phyloP scores from a whole-genome alignment of 441 rosid genomes.

The Gossypium schwendimanii region DNA sequence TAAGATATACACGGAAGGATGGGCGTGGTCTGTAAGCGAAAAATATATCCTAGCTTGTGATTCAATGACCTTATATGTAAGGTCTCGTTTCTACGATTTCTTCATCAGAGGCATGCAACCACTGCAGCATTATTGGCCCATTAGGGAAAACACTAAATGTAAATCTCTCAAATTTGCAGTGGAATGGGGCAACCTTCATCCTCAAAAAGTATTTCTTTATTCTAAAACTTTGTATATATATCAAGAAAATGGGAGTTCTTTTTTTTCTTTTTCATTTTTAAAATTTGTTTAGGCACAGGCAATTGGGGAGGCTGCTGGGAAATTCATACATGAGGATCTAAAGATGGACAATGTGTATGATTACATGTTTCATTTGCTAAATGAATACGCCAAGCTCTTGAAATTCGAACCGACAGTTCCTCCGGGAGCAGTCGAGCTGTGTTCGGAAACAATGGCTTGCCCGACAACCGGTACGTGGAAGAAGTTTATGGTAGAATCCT shows the following conservation, averaged over 20 bases:
- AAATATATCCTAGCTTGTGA: conserved; percentile 39
- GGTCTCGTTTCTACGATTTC: conserved; percentile 30
- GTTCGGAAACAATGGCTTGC: conserved; percentile 35
- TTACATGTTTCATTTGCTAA: conserved; percentile 47
- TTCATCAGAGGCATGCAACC: conserved; percentile 35
- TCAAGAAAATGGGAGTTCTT: background rate
- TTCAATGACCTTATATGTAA: conserved; percentile 23
- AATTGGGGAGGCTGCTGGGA: conserved; percentile 34
- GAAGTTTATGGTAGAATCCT: conserved; percentile 5
- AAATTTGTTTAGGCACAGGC: conserved; percentile 24
- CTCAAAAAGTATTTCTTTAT: conserved; percentile 13
- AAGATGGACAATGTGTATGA: conserved; percentile 40
- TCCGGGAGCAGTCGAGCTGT: conserved; percentile 23
- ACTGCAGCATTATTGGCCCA: conserved; percentile 41
- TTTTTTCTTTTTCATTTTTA: too few species aligned
- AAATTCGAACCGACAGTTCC: conserved; percentile 34
- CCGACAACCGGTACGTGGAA: background rate
- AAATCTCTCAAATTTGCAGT: conserved; percentile 35
- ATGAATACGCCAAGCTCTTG: conserved; percentile 39
- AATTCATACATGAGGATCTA: conserved; percentile 25
- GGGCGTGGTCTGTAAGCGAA: conserved; percentile 42
- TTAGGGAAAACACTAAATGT: conserved; percentile 25
- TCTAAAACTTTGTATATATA: background rate
- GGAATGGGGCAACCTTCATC: conserved; percentile 35
- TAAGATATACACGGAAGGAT: conserved; percentile 37